Evolutionary conservation across 345 rosid species (phyloP).

Genomic region (Boechera retrofracta): DNA sequence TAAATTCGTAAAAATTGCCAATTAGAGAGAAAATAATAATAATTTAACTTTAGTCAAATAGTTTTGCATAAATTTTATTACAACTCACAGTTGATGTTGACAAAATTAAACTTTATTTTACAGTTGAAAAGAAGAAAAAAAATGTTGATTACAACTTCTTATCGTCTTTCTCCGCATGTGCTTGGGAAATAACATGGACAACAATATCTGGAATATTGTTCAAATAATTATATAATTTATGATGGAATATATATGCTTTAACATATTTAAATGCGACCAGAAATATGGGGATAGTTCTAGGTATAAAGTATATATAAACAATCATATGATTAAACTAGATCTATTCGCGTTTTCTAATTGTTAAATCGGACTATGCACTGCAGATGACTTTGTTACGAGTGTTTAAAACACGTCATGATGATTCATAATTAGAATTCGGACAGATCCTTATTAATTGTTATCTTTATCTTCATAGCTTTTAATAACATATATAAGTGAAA

Average conservation of each 20-base stretch:
- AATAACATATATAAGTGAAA: background rate
- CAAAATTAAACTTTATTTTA: conserved; percentile 17
- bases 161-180: conserved; percentile 31
- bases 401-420: conserved; percentile 11
- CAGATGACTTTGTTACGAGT: background rate
- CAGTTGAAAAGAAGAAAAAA: background rate
- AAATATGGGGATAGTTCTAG: background rate
- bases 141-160: background rate
- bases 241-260: background rate
- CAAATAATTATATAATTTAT: conserved; percentile 4
- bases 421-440: background rate
- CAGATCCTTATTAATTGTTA: background rate
- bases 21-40: background rate
- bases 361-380: background rate
- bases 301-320: background rate
- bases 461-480: too few relatives aligned
- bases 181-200: conserved; percentile 32
- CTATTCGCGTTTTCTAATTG: background rate
- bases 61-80: conserved; percentile 9
- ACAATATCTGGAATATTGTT: conserved; percentile 25
- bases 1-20: background rate
- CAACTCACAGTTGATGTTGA: conserved; percentile 24
- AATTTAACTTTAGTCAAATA: background rate
- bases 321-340: background rate
- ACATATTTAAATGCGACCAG: conserved; percentile 2